Conservation (phyloP, 306 rosid genomes). For the Glycine latifolia region DNA sequence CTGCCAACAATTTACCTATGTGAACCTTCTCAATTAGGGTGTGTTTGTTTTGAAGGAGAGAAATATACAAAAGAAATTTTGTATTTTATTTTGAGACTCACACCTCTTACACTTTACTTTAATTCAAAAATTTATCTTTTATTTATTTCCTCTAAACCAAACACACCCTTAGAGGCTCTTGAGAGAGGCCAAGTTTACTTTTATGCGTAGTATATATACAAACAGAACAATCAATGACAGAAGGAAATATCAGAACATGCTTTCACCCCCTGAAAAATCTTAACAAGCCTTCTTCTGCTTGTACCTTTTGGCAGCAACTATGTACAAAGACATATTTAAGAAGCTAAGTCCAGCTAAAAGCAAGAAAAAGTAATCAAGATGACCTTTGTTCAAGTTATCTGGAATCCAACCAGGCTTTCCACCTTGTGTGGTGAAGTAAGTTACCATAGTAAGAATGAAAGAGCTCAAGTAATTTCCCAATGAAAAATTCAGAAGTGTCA, state of each 20-base stretch:
- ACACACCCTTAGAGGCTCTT: not conserved
- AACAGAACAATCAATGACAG: constrained; percentile 4
- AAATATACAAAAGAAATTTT: too few relatives aligned
- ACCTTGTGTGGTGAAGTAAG: constrained; percentile 72
- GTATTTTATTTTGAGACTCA: too few relatives aligned
- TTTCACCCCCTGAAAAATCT: constrained; percentile 25
- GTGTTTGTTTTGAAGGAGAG: too few relatives aligned
- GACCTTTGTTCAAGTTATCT: constrained; percentile 82
- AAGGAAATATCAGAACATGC: constrained; percentile 22
- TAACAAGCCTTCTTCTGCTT: constrained; percentile 68
- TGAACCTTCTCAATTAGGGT: not conserved
- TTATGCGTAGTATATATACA: not conserved
- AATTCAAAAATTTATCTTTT: too few relatives aligned
- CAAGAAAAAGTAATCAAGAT: constrained; percentile 86
- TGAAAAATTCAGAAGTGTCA: constrained; percentile 64
- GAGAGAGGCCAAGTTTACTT: not conserved
- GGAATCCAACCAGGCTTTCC: constrained; percentile 84
- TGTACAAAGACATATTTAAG: constrained; percentile 61
- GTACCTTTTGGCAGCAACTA: constrained; percentile 63
- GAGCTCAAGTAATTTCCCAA: constrained; percentile 89
- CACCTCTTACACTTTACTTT: too few relatives aligned
- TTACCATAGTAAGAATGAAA: constrained; percentile 75
- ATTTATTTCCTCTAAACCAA: too few relatives aligned
- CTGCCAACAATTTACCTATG: not conserved
- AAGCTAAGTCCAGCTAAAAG: constrained; percentile 84